Evolutionary conservation across 148 eudicot genomes (phyloP).

Genomic region (Fallopia convolvulus): DNA sequence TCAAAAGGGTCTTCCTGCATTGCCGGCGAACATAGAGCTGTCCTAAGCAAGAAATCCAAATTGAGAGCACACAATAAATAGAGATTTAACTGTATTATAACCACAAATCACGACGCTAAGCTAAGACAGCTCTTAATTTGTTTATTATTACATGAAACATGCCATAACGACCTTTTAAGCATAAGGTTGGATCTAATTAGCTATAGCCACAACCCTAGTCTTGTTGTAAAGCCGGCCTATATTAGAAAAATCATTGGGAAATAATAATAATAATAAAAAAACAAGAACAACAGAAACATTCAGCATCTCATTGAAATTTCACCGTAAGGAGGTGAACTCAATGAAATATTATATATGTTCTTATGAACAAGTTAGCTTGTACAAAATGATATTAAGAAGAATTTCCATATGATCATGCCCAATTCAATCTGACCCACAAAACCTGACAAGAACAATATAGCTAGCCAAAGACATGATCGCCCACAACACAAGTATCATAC

Average conservation of each 20-base stretch:
- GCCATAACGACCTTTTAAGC: not conserved
- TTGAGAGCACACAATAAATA: not conserved
- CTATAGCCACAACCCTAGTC: not conserved
- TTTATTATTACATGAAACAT: not conserved
- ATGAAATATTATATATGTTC: no score
- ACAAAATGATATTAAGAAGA: no score
- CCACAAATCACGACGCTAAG: not conserved
- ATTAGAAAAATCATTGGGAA: not conserved
- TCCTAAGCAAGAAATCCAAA: not conserved
- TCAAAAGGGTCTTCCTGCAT: no score
- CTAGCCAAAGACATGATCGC: not conserved
- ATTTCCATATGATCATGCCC: not conserved
- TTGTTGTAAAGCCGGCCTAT: not conserved
- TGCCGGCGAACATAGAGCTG: not conserved
- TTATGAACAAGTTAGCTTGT: no score
- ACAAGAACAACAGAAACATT: no score
- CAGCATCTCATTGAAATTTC: no score
- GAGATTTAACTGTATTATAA: no score
- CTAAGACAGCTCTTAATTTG: not conserved
- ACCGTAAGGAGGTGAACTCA: no score
- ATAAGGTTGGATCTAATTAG: not conserved
- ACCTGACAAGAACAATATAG: not conserved
- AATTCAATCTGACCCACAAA: not conserved
- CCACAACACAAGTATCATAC: not conserved
- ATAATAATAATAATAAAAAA: no score